phyloP scores from a whole-genome alignment of 768 basidiomycete genomes.

The Macrolepiota albuminosa region DNA sequence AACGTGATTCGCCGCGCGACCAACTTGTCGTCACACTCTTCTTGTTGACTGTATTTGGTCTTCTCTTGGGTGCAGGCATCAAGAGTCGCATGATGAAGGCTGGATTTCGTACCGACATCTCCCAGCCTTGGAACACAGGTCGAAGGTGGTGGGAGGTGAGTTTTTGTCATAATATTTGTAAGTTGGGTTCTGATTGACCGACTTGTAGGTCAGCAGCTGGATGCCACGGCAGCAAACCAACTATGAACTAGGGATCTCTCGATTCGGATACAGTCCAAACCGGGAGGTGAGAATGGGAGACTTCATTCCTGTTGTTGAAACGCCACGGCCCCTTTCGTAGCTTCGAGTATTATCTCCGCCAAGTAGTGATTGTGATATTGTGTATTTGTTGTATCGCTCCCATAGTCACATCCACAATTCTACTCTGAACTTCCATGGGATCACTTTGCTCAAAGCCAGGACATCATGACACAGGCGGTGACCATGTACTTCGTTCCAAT shows the following conservation, averaged over 20 bases:
- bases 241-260: slow-evolving; percentile 38
- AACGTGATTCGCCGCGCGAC: slow-evolving; percentile 93
- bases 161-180: slow-evolving; percentile 15
- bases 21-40: slow-evolving; percentile 91
- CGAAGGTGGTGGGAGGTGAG: slow-evolving; percentile 84
- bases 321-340: slow-evolving; percentile 11
- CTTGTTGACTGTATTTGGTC: slow-evolving; percentile 80
- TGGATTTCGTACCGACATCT: slow-evolving; percentile 57
- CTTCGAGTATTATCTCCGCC: neutral
- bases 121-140: slow-evolving; percentile 49
- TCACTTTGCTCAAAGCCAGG: slow-evolving; percentile 52
- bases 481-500: slow-evolving; percentile 40
- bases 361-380: slow-evolving; percentile 1
- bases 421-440: slow-evolving; percentile 38
- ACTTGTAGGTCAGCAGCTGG: slow-evolving; percentile 39
- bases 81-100: slow-evolving; percentile 79
- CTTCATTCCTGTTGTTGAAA: slow-evolving; percentile 39
- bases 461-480: slow-evolving; percentile 38
- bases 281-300: slow-evolving; percentile 33
- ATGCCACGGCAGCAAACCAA: slow-evolving; percentile 43
- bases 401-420: slow-evolving; percentile 6
- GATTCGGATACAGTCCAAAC: slow-evolving; percentile 42
- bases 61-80: slow-evolving; percentile 80
- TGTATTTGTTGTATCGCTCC: neutral
- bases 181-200: slow-evolving; percentile 4